A percentile compares a stretch with the other conserved stretches of the same genome.
phyloP scores from a whole-genome alignment of 148 eudicot genomes.

The Agrostemma githago region DNA sequence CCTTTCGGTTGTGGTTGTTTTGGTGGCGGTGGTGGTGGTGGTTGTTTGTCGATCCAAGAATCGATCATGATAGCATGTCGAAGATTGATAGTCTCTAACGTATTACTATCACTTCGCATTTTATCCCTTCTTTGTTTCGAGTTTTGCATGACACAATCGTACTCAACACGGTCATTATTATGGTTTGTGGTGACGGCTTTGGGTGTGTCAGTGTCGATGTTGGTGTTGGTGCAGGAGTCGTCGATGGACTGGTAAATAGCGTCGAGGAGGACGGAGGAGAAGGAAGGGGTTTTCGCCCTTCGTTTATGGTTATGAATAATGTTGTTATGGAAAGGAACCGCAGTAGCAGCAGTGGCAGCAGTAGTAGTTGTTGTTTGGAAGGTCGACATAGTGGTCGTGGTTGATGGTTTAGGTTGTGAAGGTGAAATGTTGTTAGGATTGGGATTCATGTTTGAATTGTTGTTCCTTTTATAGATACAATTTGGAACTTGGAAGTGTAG shows the following conservation, averaged over 20 bases:
- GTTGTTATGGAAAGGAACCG: background rate
- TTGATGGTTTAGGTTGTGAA: background rate
- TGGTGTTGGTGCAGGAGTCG: slow-evolving; percentile 10
- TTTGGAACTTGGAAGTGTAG: background rate
- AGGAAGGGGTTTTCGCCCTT: slow-evolving; percentile 47
- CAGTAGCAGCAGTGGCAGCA: background rate
- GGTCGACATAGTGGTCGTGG: background rate
- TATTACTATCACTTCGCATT: slow-evolving; percentile 18
- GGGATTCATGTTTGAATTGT: background rate
- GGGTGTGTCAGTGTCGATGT: slow-evolving; percentile 6
- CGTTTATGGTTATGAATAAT: slow-evolving; percentile 14
- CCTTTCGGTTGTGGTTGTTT: background rate
- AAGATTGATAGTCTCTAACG: slow-evolving; percentile 42
- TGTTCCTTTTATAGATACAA: background rate
- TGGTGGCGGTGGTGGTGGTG: background rate
- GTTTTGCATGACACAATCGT: background rate
- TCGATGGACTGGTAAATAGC: slow-evolving; percentile 63
- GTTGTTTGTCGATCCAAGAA: slow-evolving; percentile 48
- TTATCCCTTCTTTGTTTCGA: slow-evolving; percentile 22
- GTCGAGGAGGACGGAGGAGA: slow-evolving; percentile 72
- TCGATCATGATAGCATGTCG: slow-evolving; percentile 63
- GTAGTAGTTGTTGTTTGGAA: slow-evolving; percentile 6
- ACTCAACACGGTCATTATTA: too few relatives aligned
- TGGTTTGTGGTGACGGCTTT: background rate
- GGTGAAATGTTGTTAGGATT: background rate